These are phyloP conservation scores for Phytophthora ohioensis DNA, from an alignment of 352 stramenopile genomes.

Conservation along the genomic window DNA sequence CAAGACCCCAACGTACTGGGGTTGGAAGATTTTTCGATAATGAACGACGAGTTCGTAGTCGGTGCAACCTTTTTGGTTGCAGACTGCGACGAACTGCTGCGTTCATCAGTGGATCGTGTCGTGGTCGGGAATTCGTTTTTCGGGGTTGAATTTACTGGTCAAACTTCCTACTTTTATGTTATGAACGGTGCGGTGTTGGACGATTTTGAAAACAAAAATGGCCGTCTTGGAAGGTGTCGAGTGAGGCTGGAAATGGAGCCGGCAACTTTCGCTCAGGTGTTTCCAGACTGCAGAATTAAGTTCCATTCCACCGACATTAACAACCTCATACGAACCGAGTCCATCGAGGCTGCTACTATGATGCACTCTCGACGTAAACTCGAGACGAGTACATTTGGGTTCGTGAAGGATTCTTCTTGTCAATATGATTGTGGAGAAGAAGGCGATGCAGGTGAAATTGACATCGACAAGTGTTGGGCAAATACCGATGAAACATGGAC, in stretches of 20 bases:
- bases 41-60: not conserved
- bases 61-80: not conserved
- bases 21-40: slow-evolving; percentile 5
- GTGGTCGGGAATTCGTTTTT: slow-evolving; percentile 23
- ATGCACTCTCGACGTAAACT: slow-evolving; percentile 14
- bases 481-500: slow-evolving; percentile 16
- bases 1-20: slow-evolving; percentile 23
- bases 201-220: not conserved
- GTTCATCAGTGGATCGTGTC: slow-evolving; percentile 15
- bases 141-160: not conserved
- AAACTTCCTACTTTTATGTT: slow-evolving; percentile 23
- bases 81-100: slow-evolving; percentile 4
- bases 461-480: slow-evolving; percentile 40
- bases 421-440: slow-evolving; percentile 29
- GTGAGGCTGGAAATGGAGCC: slow-evolving; percentile 21
- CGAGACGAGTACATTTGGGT: slow-evolving; percentile 26
- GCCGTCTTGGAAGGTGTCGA: not conserved
- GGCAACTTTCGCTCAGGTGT: slow-evolving; percentile 33
- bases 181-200: slow-evolving; percentile 2
- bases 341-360: not conserved
- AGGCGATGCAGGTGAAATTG: slow-evolving; percentile 10
- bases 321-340: slow-evolving; percentile 27
- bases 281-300: slow-evolving; percentile 31
- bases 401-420: slow-evolving; percentile 28
- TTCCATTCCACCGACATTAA: slow-evolving; percentile 32